Base-by-base conservation (phyloP, 2,329 filamentous ascomycete genomes). In the Aspergillus fischeri region DNA sequence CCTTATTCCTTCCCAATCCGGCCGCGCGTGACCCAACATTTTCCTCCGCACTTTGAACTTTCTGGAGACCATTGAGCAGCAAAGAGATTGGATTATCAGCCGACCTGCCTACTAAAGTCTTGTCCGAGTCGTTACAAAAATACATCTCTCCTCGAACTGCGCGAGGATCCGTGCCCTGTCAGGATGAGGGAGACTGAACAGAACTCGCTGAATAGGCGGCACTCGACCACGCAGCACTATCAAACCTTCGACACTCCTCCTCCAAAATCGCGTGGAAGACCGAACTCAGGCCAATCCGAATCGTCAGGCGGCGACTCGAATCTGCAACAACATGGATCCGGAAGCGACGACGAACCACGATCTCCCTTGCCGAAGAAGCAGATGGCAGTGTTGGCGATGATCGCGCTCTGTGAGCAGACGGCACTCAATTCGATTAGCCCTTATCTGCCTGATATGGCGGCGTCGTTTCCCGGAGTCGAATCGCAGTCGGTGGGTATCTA, bases 391-490 rank as follows among this genome's bases (percentile, higher is more conserved):
- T 80, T 99, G 35, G 93, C 93, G 1, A 78, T 97, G 63, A 90
- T 99, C 59, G 92, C 92, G 6, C 81, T 99, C 24, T 89, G 90
- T 54, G 94, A 99, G 72, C 94, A 99, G 79, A 97, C 93, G 0
- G 94, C 94, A 0, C 83, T 99, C 70, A 99, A 99, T 74, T 96
- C 92, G 24, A 97, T 99, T 68, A 90, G 89, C 10, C 94, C 94
- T 1, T 99, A 99, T 73, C 84, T 99, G 1, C 94, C 94, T 0
- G 85, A 92, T 65, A 97, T 99, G 93, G 87, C 92, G 1, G 84
- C 86, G 24, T 86, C 86, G 1, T 97, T 97, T 71, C 89, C 91
- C 1, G 90, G 90, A 60, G 87, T 97, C 21, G 83, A 88, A 21
- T 75, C 82, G 1, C 81, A 80, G 5, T 80, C 92, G 65, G 88